These are phyloP conservation scores for Cryptosporidium andersoni DNA, from an alignment of 169 alveolate species.

Conservation along the genomic window DNA sequence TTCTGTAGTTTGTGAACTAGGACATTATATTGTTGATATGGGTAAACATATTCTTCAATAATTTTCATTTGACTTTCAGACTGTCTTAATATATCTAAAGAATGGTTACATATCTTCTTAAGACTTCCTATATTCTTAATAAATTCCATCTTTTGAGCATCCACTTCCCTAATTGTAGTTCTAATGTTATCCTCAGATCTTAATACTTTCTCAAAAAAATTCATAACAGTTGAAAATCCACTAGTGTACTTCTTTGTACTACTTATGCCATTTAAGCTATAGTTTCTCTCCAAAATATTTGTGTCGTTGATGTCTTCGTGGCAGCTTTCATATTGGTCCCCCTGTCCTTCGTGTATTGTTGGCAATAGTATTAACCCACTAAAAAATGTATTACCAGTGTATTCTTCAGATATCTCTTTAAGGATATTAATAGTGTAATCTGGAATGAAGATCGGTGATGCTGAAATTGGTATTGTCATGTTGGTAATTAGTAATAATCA, in stretches of 20 bases:
- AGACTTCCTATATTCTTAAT: conserved; percentile 24
- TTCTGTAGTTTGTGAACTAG: conserved; percentile 43
- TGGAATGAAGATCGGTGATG: conserved; percentile 11
- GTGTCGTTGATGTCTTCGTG: too few relatives aligned
- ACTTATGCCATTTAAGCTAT: background rate
- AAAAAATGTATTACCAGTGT: conserved; percentile 23
- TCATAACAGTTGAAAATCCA: background rate
- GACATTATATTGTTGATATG: conserved; percentile 62
- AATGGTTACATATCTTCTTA: conserved; percentile 37
- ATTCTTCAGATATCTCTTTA: conserved; percentile 25
- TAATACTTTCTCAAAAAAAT: too few relatives aligned
- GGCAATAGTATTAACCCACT: conserved; percentile 38
- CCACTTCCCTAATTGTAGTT: background rate
- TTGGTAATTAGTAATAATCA: too few relatives aligned
- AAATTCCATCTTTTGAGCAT: conserved; percentile 18
- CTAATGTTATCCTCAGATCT: too few relatives aligned
- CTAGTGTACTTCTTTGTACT: background rate
- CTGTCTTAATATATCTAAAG: conserved; percentile 13
- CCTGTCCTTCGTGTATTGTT: too few relatives aligned
- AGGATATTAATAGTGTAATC: conserved; percentile 1
- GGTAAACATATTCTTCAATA: conserved; percentile 59
- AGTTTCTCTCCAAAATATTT: background rate
- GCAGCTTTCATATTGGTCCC: too few relatives aligned
- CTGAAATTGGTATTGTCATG: too few relatives aligned
- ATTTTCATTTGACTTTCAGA: conserved; percentile 41